phyloP scores from a whole-genome alignment of 169 alveolate genomes.

The Toxoplasma gondii region DNA sequence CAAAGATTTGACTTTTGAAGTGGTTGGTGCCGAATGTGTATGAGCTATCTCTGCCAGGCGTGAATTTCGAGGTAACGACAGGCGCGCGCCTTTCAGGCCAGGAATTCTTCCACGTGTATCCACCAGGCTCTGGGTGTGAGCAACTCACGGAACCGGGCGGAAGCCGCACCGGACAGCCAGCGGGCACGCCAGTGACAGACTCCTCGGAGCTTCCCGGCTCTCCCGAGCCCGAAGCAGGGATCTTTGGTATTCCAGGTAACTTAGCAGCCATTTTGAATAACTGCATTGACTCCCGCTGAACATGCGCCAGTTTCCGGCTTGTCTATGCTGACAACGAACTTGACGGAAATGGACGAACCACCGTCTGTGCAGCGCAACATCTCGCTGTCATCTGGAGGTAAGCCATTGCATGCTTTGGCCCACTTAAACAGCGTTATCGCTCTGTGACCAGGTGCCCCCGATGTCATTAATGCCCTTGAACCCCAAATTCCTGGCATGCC shows the following conservation, averaged over 20 bases:
- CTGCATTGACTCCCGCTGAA: not conserved
- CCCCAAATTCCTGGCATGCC: not conserved
- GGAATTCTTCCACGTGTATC: not conserved
- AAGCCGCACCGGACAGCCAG: not conserved
- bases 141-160: not conserved
- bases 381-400: not conserved
- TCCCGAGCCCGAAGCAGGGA: not conserved
- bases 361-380: not conserved
- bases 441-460: not conserved
- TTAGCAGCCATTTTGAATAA: not conserved
- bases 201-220: not conserved
- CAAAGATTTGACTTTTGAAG: not conserved
- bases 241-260: not conserved
- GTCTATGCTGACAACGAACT: not conserved
- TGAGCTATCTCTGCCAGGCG: not conserved
- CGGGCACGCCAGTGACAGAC: not conserved
- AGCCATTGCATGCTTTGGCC: not conserved
- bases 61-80: not conserved
- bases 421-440: not conserved
- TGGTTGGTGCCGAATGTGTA: not conserved
- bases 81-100: not conserved
- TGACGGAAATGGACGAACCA: not conserved
- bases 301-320: not conserved
- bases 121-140: not conserved
- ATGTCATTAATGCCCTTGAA: not conserved